phyloP scores from a whole-genome alignment of 345 rosid species.

The Arabidopsis thaliana region TAIR10.1 NC_003071.7:4707501-4708000 shows the following conservation, averaged over 20 bases:
- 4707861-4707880: background rate
- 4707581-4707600: background rate
- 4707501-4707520: background rate
- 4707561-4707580: background rate
- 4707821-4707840: background rate
- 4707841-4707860: background rate
- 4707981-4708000: no score
- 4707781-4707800: background rate
- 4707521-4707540: background rate
- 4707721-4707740: background rate
- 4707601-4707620: background rate
- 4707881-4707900: background rate
- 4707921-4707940: background rate
- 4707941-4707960: background rate
- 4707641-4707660: background rate
- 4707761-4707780: slow-evolving; percentile 9
- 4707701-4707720: background rate
- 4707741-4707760: background rate
- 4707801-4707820: background rate
- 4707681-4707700: background rate
- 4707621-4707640: background rate
- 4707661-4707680: background rate
- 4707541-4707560: background rate
- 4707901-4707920: background rate
- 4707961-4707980: background rate